Base-by-base conservation (phyloP, 2,329 filamentous ascomycete species). In the Helotiales sp. region DNA sequence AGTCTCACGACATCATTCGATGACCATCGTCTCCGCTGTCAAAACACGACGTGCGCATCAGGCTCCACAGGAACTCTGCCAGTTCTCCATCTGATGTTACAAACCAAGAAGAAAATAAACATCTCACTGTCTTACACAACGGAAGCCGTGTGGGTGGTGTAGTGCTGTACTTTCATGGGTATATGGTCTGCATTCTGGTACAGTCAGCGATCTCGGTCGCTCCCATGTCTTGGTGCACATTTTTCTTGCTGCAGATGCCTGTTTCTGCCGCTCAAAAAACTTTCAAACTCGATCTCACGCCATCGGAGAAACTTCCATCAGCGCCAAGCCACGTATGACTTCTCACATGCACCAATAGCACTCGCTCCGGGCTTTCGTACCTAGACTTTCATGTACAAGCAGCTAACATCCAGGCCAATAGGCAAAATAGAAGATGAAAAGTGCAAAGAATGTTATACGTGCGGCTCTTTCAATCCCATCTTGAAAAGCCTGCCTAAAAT, bases 51-150 rank as follows among this genome's bases (percentile, higher is more conserved):
- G 11, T 37, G 20, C 8, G 26, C 22, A n/a, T 32, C n/a, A 34
- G 15, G 52, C 20, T 6, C 8, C n/a, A 32, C 52, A 55, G 52
- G 17, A 55, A 22, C 15, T 55, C 20, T 10, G 50, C 10, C 6
- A 55, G 6, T 30, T n/a, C 15, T 34, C 52, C 52, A 34, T 55
- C 28, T 22, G 30, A 34, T 22, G 34, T 55, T 28, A n/a, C 28
- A 22, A n/a, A 30, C 17, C 15, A 32, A 20, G 26, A 45, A 45
- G 7, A 32, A 30, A 28, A 55, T 22, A 34, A 34, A 34, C 30
- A 24, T 37, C 54, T 37, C 20, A 57, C 54, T 57, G 32, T 57
- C 54, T 57, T 40, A 24, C 49, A 52, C 17, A 6, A 45, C 40
- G 5, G 40, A 5, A 20, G 40, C n/a, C 5, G 40, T 45, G 40